phyloP scores from a whole-genome alignment of 2,329 filamentous ascomycete genomes.

The Emergomyces africanus region DNA sequence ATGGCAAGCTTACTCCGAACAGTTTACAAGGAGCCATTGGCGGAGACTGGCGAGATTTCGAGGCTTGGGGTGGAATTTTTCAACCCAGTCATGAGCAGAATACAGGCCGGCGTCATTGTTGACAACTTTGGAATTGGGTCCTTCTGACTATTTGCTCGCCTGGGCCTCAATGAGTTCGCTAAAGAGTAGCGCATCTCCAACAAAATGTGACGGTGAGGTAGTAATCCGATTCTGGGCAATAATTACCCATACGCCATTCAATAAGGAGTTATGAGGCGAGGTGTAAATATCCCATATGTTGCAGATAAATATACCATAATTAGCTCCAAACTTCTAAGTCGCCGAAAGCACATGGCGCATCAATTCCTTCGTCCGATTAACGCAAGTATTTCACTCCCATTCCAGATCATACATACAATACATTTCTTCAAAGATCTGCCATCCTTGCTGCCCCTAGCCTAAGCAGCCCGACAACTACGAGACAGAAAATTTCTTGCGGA shows the following conservation, averaged over 20 bases:
- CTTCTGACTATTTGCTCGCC: not conserved
- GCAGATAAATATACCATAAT: not conserved
- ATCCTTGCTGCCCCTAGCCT: not conserved
- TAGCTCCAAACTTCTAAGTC: not conserved
- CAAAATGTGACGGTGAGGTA: not conserved
- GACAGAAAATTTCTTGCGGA: not conserved
- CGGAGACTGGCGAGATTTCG: not conserved
- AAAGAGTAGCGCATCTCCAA: not conserved
- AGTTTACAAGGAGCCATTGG: not conserved
- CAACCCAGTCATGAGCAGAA: not conserved
- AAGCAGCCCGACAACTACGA: not conserved
- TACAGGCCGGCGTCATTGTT: not conserved
- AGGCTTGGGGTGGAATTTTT: not conserved
- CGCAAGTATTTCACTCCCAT: not conserved
- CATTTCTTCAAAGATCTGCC: not conserved
- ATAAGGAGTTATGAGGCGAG: not conserved
- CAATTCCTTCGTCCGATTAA: not conserved
- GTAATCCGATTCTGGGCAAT: not conserved
- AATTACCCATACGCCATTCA: not conserved
- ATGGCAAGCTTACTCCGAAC: not conserved
- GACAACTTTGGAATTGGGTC: not conserved
- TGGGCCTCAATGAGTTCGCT: not conserved
- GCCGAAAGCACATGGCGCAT: not conserved
- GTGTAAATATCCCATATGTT: not conserved
- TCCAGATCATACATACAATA: not conserved